Conservation (phyloP, 140 eudicot species). For the Flaveria floridana region DNA sequence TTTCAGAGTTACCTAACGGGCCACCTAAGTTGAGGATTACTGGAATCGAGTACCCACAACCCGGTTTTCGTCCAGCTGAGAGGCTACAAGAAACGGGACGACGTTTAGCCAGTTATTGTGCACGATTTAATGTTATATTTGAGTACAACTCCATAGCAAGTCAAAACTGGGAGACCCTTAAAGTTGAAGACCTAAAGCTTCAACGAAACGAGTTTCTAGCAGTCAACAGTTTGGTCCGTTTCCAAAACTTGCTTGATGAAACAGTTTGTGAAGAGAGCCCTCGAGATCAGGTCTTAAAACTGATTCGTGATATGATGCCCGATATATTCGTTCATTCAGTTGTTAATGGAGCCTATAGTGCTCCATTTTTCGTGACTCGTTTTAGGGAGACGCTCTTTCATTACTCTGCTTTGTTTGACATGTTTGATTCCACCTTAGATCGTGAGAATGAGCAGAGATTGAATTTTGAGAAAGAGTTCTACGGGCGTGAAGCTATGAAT, state of each 20-base stretch:
- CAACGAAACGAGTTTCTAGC: slow-evolving; percentile 54
- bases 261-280: slow-evolving; percentile 53
- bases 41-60: slow-evolving; percentile 56
- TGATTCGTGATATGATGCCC: slow-evolving; percentile 56
- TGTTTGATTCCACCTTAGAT: slow-evolving; percentile 50
- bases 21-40: slow-evolving; percentile 57
- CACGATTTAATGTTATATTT: slow-evolving; percentile 45
- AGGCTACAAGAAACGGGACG: slow-evolving; percentile 55
- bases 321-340: slow-evolving; percentile 46
- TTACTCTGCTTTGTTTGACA: slow-evolving; percentile 58
- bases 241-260: slow-evolving; percentile 60
- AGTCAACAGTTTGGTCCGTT: slow-evolving; percentile 48
- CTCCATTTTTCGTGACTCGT: slow-evolving; percentile 67
- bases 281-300: slow-evolving; percentile 49
- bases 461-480: slow-evolving; percentile 53
- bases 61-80: slow-evolving; percentile 57
- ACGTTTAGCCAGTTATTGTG: slow-evolving; percentile 48
- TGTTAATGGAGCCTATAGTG: slow-evolving; percentile 48
- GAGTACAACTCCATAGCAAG: slow-evolving; percentile 55
- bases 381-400: slow-evolving; percentile 59
- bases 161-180: slow-evolving; percentile 65
- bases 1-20: slow-evolving; percentile 36
- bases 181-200: slow-evolving; percentile 57
- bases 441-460: slow-evolving; percentile 47
- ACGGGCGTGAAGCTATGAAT: slow-evolving; percentile 55